These are phyloP conservation scores for Exophiala bonariae DNA, from an alignment of 2,329 filamentous ascomycete genomes.

Conservation along the genomic window DNA sequence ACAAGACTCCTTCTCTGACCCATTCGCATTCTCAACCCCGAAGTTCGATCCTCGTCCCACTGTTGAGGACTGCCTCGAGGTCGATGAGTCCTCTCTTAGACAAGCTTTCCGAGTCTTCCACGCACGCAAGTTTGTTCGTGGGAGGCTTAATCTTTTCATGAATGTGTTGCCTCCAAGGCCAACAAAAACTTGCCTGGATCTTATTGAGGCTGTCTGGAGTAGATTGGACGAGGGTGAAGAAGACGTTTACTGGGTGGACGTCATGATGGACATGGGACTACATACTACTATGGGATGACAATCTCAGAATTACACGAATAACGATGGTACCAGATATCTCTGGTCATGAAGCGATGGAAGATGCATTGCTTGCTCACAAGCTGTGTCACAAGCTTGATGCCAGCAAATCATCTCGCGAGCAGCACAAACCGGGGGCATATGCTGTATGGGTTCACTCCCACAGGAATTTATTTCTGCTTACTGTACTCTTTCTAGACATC, in stretches of 20 bases:
- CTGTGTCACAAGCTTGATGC: too few relatives aligned
- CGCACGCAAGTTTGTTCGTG: neutral
- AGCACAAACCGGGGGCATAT: too few relatives aligned
- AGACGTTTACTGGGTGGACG: slow-evolving; percentile 1
- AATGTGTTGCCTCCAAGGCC: neutral
- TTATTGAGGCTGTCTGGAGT: neutral
- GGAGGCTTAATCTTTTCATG: slow-evolving; percentile 1
- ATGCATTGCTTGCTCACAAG: too few relatives aligned
- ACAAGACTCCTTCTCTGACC: slow-evolving; percentile 3
- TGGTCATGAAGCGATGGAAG: too few relatives aligned
- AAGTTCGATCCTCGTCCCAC: too few relatives aligned
- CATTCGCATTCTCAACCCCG: neutral
- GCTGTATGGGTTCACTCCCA: too few relatives aligned
- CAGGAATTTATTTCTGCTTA: too few relatives aligned
- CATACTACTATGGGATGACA: slow-evolving; percentile 2
- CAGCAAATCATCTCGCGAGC: too few relatives aligned
- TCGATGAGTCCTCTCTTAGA: neutral
- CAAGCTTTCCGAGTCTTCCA: slow-evolving; percentile 1
- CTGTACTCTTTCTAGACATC: too few relatives aligned
- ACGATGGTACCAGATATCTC: too few relatives aligned
- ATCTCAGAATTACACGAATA: too few relatives aligned
- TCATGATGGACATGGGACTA: slow-evolving; percentile 1
- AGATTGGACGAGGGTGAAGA: neutral
- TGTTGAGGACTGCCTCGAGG: neutral
- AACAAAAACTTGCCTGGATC: slow-evolving; percentile 1